Conservation (phyloP, 164 flowering plant genomes). For the Taxillus chinensis region DNA sequence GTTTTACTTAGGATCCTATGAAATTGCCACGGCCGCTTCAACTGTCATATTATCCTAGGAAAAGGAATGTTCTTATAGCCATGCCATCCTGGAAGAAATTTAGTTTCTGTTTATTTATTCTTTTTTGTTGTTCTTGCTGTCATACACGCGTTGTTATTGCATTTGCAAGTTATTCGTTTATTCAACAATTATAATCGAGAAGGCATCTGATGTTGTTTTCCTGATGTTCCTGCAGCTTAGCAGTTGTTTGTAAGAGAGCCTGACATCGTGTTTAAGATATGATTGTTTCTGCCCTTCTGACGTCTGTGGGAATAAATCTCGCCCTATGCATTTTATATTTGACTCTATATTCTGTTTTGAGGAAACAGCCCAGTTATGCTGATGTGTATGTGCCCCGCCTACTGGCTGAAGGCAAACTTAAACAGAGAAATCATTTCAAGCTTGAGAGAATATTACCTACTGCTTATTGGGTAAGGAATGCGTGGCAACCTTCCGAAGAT, state of each 20-base stretch:
- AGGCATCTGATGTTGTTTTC: too few relatives aligned
- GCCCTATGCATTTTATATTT: slow-evolving; percentile 58
- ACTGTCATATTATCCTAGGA: too few relatives aligned
- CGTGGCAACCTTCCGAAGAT: slow-evolving; percentile 78
- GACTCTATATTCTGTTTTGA: slow-evolving; percentile 63
- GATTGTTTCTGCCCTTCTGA: slow-evolving; percentile 84
- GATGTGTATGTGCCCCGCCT: slow-evolving; percentile 67
- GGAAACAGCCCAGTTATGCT: slow-evolving; percentile 56
- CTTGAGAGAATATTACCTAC: slow-evolving; percentile 63
- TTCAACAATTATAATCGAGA: too few relatives aligned
- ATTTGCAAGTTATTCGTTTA: too few relatives aligned
- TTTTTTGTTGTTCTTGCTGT: too few relatives aligned
- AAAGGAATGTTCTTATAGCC: too few relatives aligned
- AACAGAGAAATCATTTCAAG: slow-evolving; percentile 31
- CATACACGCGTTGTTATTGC: too few relatives aligned
- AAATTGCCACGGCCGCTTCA: too few relatives aligned
- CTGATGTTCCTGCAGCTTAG: too few relatives aligned
- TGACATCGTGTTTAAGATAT: slow-evolving; percentile 24
- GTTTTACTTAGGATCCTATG: too few relatives aligned
- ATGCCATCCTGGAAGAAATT: too few relatives aligned
- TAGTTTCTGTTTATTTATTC: too few relatives aligned
- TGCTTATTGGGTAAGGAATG: slow-evolving; percentile 63
- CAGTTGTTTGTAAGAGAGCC: not conserved
- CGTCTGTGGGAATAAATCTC: slow-evolving; percentile 75
- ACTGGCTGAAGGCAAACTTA: slow-evolving; percentile 49